phyloP scores from a whole-genome alignment of 2,329 filamentous ascomycete genomes.

The Aspergillus sojae region DNA sequence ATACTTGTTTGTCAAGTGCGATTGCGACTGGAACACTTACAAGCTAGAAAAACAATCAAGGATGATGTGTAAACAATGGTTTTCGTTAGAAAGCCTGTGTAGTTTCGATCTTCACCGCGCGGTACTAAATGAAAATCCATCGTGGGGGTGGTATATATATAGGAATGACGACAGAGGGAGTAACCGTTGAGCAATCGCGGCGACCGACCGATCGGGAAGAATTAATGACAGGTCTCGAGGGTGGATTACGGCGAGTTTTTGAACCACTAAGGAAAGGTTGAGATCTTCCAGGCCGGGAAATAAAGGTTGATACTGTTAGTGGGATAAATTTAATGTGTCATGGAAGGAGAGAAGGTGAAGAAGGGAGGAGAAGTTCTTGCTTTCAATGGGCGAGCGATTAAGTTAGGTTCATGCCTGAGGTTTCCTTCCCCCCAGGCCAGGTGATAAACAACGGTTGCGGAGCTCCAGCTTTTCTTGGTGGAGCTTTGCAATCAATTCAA shows the following conservation, averaged over 20 bases:
- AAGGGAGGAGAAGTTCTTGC: background rate
- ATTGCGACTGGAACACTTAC: slow-evolving; percentile 31
- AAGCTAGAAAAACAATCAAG: slow-evolving; percentile 47
- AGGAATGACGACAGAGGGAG: slow-evolving; percentile 10
- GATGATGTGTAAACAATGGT: slow-evolving; percentile 51
- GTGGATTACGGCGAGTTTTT: background rate
- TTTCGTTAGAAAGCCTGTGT: slow-evolving; percentile 52
- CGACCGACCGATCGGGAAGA: background rate
- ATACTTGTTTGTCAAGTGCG: background rate
- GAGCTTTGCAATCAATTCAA: background rate
- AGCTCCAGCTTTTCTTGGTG: background rate
- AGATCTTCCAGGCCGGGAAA: background rate
- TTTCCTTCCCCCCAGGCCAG: background rate
- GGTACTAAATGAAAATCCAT: slow-evolving; percentile 50
- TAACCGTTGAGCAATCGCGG: background rate
- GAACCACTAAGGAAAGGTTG: background rate
- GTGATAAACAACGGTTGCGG: background rate
- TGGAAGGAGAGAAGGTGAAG: background rate
- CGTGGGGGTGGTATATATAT: slow-evolving; percentile 13
- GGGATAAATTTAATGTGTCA: background rate
- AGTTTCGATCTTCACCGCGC: slow-evolving; percentile 46
- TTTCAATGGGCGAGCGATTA: background rate
- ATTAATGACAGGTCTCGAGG: background rate
- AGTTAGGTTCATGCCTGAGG: background rate
- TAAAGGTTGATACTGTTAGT: background rate